phyloP scores from a whole-genome alignment of 1,284 basidiomycete genomes.

The Sparassis latifolia region DNA sequence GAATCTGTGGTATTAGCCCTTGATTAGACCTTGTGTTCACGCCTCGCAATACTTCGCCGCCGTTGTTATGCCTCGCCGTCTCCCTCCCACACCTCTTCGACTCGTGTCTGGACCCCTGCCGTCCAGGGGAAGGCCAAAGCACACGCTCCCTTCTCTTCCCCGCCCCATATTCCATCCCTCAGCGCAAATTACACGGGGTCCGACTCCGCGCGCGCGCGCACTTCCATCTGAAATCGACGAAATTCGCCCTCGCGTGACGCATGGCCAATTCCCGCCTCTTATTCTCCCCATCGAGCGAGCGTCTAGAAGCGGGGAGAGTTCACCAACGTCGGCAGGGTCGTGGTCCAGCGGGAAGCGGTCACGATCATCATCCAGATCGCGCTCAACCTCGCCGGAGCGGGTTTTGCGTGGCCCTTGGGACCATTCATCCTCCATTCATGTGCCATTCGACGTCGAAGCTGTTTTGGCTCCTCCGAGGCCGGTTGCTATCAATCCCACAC shows the following conservation, averaged over 20 bases:
- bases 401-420: slow-evolving; percentile 24
- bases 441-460: slow-evolving; percentile 21
- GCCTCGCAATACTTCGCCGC: not conserved
- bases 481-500: slow-evolving; percentile 15
- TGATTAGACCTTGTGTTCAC: not conserved
- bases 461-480: slow-evolving; percentile 22
- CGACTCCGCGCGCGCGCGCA: slow-evolving; percentile 16
- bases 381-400: slow-evolving; percentile 3
- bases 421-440: slow-evolving; percentile 20
- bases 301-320: slow-evolving; percentile 15
- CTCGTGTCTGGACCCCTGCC: slow-evolving; percentile 25
- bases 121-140: slow-evolving; percentile 20
- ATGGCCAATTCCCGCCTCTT: slow-evolving; percentile 13
- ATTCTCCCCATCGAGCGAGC: slow-evolving; percentile 8
- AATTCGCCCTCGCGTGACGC: slow-evolving; percentile 9
- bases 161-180: slow-evolving; percentile 24
- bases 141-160: slow-evolving; percentile 26
- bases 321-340: slow-evolving; percentile 18
- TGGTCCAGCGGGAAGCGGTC: slow-evolving; percentile 7
- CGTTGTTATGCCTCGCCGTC: slow-evolving; percentile 5
- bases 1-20: too few species aligned
- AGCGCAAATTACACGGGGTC: slow-evolving; percentile 9
- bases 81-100: slow-evolving; percentile 22
- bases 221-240: not conserved
- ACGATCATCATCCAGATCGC: slow-evolving; percentile 7